Evolutionary conservation across 768 basidiomycete species (phyloP), one percentile per base, ranked within the genome.

Genomic region (Xanthoconium stramineum): DNA sequence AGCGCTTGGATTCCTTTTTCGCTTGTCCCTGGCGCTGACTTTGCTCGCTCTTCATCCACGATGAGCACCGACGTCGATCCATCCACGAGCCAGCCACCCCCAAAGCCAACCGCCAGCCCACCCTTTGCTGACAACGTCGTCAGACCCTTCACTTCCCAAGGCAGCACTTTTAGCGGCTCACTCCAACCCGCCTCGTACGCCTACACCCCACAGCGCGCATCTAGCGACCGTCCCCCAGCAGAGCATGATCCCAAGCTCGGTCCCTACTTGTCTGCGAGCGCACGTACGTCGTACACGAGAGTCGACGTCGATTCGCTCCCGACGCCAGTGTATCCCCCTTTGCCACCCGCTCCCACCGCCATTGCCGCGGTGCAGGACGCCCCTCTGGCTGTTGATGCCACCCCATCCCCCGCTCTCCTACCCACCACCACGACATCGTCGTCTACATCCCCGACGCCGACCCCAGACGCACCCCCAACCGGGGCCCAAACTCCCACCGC

Each of bases 231-330:
- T 3, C 70, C 64, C 14, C 60, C 59, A 4, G 51, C 65, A 3
- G 68, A 15, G 6, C 11, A 33, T 11, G 55, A 62, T 45, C 58
- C 50, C 10, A 60, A 20, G 4, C 46, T 54, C 6, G 60, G 65
- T 10, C 67, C 69, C 54, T 58, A 69, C 58, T 53, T 69, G 35
- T 75, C 78, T n/a, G 73, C 78, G 38, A 78, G 77, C 50, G 77
- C 82, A 0, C 76, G 80, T 20, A 82, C 82, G 8, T 82, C 82
- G 12, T 79, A 78, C 59, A 83, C 82, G 2, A 76, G 76, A 28
- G 81, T 83, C 35, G 78, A 80, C 54, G 66, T 70, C 4, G 75
- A 76, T 24, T 72, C 61, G 5, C 1, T 57, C 3, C 49, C 68
- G 2, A 20, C 42, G 0, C 61, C 69, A 5, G 46, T 58, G 7